Conservation (phyloP, 2,329 filamentous ascomycete species). For the Allantophomopsis cytisporea region DNA sequence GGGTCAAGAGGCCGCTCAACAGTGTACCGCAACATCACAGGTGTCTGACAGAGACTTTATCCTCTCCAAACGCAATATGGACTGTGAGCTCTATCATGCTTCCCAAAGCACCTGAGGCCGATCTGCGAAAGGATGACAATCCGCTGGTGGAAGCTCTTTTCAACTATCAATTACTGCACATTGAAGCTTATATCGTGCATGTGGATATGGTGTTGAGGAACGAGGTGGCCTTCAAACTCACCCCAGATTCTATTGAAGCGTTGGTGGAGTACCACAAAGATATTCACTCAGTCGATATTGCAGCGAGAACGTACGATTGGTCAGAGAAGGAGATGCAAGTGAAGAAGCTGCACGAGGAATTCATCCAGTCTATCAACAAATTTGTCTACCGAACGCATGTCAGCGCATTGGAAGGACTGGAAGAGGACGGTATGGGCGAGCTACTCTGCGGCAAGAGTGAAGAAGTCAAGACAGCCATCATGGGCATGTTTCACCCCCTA, state of each 20-base stretch:
- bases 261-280: conserved; percentile 95
- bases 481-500: conserved; percentile 73
- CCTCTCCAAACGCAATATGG: conserved; percentile 85
- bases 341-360: conserved; percentile 96
- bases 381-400: conserved; percentile 89
- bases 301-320: conserved; percentile 86
- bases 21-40: conserved; percentile 90
- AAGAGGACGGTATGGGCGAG: conserved; percentile 93
- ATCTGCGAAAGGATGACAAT: conserved; percentile 70
- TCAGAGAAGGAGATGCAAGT: conserved; percentile 90
- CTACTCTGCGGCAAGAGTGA: conserved; percentile 83
- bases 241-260: conserved; percentile 81
- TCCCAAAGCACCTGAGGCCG: conserved; percentile 73
- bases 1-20: conserved; percentile 93
- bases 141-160: conserved; percentile 75
- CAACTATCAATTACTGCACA: conserved; percentile 85
- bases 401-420: conserved; percentile 81
- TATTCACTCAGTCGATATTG: conserved; percentile 80
- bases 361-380: conserved; percentile 91
- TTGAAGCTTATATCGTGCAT: conserved; percentile 96
- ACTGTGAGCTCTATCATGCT: conserved; percentile 87
- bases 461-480: conserved; percentile 80
- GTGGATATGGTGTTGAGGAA: conserved; percentile 98
- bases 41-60: conserved; percentile 90
- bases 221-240: conserved; percentile 97